Conservation (phyloP, 352 stramenopile genomes). For the Albugo laibachii region DNA sequence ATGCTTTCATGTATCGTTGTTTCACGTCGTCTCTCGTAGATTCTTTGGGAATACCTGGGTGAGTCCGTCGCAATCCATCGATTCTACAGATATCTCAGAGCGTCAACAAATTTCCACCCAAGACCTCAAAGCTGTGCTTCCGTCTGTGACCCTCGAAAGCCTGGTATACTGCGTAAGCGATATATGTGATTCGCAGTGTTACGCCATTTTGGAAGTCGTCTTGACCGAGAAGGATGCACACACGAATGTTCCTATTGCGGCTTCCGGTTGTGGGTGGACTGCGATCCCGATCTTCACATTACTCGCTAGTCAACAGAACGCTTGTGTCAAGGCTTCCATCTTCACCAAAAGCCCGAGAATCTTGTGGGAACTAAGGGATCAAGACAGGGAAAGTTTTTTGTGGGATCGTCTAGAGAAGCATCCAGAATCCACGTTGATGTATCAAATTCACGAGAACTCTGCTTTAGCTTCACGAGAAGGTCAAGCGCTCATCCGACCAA, state of each 20-base stretch:
- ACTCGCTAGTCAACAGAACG: too few relatives aligned
- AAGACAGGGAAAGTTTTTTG: too few relatives aligned
- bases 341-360: too few relatives aligned
- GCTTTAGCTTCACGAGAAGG: too few relatives aligned
- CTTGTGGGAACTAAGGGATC: too few relatives aligned
- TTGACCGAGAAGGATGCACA: conserved; percentile 68
- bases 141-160: conserved; percentile 33
- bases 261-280: conserved; percentile 84
- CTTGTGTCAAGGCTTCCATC: too few relatives aligned
- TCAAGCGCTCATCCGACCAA: too few relatives aligned
- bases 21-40: conserved; percentile 56
- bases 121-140: conserved; percentile 10
- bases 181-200: conserved; percentile 77
- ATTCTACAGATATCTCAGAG: conserved; percentile 24
- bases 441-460: too few relatives aligned
- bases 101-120: conserved; percentile 21
- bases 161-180: conserved; percentile 70
- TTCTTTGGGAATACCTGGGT: conserved; percentile 89
- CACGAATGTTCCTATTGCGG: conserved; percentile 38
- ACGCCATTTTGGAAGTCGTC: conserved; percentile 87
- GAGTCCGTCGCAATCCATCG: conserved; percentile 35
- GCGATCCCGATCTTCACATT: conserved; percentile 29
- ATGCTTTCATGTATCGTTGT: conserved; percentile 76
- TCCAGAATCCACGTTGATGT: too few relatives aligned
- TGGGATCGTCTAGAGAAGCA: too few relatives aligned